Percentiles rank a stretch among this genome's conserved stretches.
phyloP scores from a whole-genome alignment of 2,329 filamentous ascomycete species.

The Alternaria gaisen region DNA sequence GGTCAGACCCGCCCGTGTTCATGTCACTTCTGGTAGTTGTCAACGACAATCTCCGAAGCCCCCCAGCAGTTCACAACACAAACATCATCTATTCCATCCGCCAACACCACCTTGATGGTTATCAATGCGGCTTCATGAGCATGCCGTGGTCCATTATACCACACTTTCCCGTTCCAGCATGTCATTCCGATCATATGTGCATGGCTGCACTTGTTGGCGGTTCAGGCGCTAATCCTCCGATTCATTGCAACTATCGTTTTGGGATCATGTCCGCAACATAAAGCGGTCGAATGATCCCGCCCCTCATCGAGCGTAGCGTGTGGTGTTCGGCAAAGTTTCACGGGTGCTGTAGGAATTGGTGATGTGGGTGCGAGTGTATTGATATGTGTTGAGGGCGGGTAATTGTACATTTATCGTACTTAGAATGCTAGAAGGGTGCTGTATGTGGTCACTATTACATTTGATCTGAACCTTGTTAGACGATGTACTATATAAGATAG shows the following conservation, averaged over 20 bases:
- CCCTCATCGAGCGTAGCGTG: constrained; percentile 2
- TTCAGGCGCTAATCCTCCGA: constrained; percentile 19
- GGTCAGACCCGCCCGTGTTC: constrained; percentile 15
- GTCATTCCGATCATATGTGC: constrained; percentile 6
- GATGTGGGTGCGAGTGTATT: constrained; percentile 5
- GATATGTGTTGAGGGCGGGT: neutral
- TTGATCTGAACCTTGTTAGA: neutral
- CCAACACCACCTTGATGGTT: constrained; percentile 12
- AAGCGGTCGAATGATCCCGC: constrained; percentile 14
- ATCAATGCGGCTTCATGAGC: neutral
- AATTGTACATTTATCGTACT: neutral
- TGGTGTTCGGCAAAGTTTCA: constrained; percentile 8
- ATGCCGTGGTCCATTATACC: constrained; percentile 4
- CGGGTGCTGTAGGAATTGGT: constrained; percentile 1
- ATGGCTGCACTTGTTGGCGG: constrained; percentile 5
- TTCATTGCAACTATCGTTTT: constrained; percentile 26
- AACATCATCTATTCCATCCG: constrained; percentile 7
- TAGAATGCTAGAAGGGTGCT: neutral
- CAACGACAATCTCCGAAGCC: constrained; percentile 9
- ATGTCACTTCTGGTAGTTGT: constrained; percentile 13
- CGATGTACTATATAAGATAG: neutral
- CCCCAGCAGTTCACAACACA: constrained; percentile 11
- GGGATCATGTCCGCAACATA: constrained; percentile 19
- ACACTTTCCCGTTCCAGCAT: constrained; percentile 19
- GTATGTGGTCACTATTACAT: neutral